Conservation (phyloP, 805 yeast species). For the Candida peoriensis region DNA sequence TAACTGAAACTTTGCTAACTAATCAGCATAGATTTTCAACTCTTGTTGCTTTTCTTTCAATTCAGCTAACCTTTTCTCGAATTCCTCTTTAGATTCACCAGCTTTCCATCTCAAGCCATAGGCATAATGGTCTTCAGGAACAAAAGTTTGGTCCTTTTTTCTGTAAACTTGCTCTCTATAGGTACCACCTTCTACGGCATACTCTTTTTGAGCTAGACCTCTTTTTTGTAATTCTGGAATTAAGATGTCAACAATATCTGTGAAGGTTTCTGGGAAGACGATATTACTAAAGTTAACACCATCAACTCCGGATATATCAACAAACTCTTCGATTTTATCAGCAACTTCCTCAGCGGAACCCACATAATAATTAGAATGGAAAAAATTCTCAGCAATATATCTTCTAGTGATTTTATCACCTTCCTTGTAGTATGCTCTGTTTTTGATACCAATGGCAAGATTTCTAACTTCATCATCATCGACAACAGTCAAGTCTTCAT, state of each 20-base stretch:
- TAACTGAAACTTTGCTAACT: not conserved
- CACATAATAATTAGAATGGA: slow-evolving; percentile 16
- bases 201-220: slow-evolving; percentile 31
- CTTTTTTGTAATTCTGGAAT: slow-evolving; percentile 34
- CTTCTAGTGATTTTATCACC: slow-evolving; percentile 27
- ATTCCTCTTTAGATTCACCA: slow-evolving; percentile 26
- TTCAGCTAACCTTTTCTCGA: slow-evolving; percentile 19
- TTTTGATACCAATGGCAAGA: slow-evolving; percentile 24
- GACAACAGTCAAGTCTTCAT: slow-evolving; percentile 33
- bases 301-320: slow-evolving; percentile 35
- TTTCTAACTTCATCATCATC: slow-evolving; percentile 28
- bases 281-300: slow-evolving; percentile 39
- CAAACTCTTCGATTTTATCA: slow-evolving; percentile 36
- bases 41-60: slow-evolving; percentile 9
- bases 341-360: slow-evolving; percentile 37
- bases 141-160: slow-evolving; percentile 15
- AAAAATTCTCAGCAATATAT: slow-evolving; percentile 23
- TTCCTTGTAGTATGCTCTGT: slow-evolving; percentile 17
- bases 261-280: slow-evolving; percentile 34
- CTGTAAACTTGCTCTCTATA: slow-evolving; percentile 30
- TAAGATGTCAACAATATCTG: slow-evolving; percentile 32
- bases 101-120: slow-evolving; percentile 20
- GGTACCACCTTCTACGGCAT: slow-evolving; percentile 25
- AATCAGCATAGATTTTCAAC: slow-evolving; percentile 11
- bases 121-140: slow-evolving; percentile 21